Base-by-base conservation (phyloP, 345 rosid genomes). In the Euphorbia tirucalli region DNA sequence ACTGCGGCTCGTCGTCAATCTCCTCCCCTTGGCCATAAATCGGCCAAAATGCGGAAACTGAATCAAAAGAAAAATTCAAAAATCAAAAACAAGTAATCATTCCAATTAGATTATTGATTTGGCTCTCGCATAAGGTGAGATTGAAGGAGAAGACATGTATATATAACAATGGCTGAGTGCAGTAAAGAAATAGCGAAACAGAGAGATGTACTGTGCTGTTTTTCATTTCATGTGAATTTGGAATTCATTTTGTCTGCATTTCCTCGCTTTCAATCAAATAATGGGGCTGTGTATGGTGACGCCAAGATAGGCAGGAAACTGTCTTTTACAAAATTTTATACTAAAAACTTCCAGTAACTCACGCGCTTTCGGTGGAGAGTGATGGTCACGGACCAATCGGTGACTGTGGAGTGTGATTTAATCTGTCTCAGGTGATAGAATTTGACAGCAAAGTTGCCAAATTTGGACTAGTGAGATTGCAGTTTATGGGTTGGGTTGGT, bases 1-100 rank as follows among this genome's bases (percentile, higher is more conserved):
- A 81, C 99, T 92, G 66, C 88, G 87, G 78, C 93, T 90, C 2
- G 79, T 78, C 52, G 93, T 88, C 65, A 95, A 77, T 74, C 84
- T 83, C 76, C 96, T 85, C 54, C 93, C 91, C n/a, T 81, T 90
- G 50, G 88, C 88, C 93, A 89, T 89, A 30, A 15, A 56, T 64
- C 22, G 18, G 60, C 62, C 27, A 21, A 32, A n/a, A 31, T n/a
- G 50, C 11, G 16, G 8, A 50, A 50, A 61, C 13, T 1, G 66
- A 61, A 5, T 5, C 1, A 8, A 21, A 10, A 56, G 1, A 24
- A 22, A 13, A 41, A 41, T 16, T 3, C 11, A 46, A 46, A 11
- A 18, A 15, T 9, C 4, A 21, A 22, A 72, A 65, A 73, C 3
- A 4, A 49, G 41, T 11, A 27, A 73, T 21, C 80, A 78, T 77